A percentile compares a stretch with the other conserved stretches of the same genome.
These are phyloP conservation scores for Ambrosia hybrid DNA, from an alignment of 140 eudicot genomes.

Conservation along the genomic window DNA sequence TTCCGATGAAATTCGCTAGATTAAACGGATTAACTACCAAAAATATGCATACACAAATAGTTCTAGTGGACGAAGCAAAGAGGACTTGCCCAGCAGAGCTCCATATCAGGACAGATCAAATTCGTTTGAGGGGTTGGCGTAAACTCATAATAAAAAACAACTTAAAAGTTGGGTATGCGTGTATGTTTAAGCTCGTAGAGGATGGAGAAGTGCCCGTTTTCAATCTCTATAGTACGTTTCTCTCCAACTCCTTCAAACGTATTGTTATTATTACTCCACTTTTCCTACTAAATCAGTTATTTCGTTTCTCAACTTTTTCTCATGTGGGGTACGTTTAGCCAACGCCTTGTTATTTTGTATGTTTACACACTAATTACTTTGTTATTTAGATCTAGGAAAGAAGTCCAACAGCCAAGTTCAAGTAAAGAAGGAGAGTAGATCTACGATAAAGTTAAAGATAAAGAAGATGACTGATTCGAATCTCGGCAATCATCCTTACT, in stretches of 20 bases:
- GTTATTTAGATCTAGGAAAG: conserved; percentile 18
- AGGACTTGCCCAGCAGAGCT: conserved; percentile 25
- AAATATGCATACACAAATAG: conserved; percentile 2
- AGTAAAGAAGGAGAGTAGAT: conserved; percentile 1
- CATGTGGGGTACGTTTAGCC: no score
- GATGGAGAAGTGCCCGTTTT: conserved; percentile 24
- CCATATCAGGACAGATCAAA: not conserved
- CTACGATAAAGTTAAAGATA: no score
- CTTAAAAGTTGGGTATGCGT: conserved; percentile 17
- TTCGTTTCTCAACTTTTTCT: no score
- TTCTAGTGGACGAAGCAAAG: conserved; percentile 25
- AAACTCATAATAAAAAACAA: conserved; percentile 9
- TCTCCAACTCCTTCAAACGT: not conserved
- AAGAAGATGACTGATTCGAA: no score
- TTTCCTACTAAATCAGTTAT: no score
- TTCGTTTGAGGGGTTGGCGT: conserved; percentile 6
- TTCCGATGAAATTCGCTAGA: conserved; percentile 30
- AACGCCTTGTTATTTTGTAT: not conserved
- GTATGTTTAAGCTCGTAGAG: conserved; percentile 25
- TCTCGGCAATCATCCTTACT: no score
- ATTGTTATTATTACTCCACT: no score
- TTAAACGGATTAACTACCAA: conserved; percentile 23
- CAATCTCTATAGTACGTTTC: conserved; percentile 21
- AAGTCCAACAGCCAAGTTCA: conserved; percentile 3
- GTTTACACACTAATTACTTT: not conserved